Base-by-base conservation (phyloP, 2,329 filamentous ascomycete species). In the Colletotrichum spaethianum region DNA sequence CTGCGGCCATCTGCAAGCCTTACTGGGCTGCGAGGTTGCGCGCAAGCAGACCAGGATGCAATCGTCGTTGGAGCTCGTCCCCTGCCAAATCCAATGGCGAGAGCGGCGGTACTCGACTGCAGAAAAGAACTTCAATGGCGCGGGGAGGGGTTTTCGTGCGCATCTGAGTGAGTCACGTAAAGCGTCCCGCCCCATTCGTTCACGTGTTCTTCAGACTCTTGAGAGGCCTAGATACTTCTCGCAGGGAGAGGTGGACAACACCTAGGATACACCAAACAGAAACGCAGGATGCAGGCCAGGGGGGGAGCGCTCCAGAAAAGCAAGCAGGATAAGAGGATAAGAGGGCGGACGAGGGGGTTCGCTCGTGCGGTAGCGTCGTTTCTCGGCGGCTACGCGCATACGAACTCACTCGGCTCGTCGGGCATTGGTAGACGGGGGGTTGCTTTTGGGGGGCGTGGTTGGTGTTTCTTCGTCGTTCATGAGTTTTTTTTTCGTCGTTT, bases 361-460 rank as follows among this genome's bases (percentile, higher is more conserved):
- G 9, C 14, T 7, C 7, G 31, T 23, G 44, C 31, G 59, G 59
- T 62, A 38, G 59, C 59, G 59, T 62, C 59, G 59, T 62, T 62
- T 38, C 59, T 33, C 46, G 62, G 62, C 62, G 62, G 62, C 62
- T 64, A 64, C 62, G 33, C 62, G 62, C 62, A 64, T 64, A n/a
- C 31, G 31, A 9, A 38, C 46, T 40, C 18, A 31, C 28, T 60
- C 42, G 31, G n/a, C 52, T 56, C 33, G 59, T 48, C 57, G 28
- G n/a, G 60, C 28, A 64, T 48, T 61, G 59, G 59, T 48, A 14
- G 42, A 40, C 3, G 18, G 20, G 18, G 14, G 8, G 18, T 16
- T 18, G 36, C 9, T 28, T 33, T 2, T 5, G n/a, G 7, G 1
- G 16, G 44, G 20, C 26, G 48, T 28, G 26, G 48, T 33, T 20